Percentiles rank a stretch among this genome's conserved stretches.
These are phyloP conservation scores for Aspergillus hancockii DNA, from an alignment of 495 filamentous ascomycete species.

Conservation along the genomic window DNA sequence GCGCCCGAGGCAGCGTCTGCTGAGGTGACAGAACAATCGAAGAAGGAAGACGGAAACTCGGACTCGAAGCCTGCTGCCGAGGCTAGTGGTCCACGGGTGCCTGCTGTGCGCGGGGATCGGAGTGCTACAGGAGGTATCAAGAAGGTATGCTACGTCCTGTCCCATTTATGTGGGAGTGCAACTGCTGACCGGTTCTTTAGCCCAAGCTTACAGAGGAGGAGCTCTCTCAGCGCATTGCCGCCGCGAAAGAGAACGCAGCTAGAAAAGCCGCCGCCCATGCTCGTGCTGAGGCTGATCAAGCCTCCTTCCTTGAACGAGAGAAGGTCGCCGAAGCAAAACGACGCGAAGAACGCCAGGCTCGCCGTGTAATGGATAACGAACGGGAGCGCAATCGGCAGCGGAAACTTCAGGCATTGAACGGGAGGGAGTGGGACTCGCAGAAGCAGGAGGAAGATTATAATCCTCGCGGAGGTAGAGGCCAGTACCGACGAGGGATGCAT, in stretches of 20 bases:
- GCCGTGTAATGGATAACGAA: constrained; percentile 66
- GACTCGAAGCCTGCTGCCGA: constrained; percentile 23
- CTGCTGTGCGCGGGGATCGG: constrained; percentile 67
- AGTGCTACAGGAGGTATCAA: constrained; percentile 65
- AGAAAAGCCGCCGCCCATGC: constrained; percentile 61
- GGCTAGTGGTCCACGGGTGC: constrained; percentile 37
- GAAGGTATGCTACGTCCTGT: constrained; percentile 37
- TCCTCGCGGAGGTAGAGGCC: constrained; percentile 44
- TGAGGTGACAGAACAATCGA: constrained; percentile 23
- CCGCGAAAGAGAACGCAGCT: constrained; percentile 59
- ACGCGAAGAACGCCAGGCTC: constrained; percentile 56
- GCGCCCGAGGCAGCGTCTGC: constrained; percentile 18
- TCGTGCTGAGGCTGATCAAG: constrained; percentile 67
- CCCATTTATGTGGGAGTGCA: background rate
- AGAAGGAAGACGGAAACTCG: constrained; percentile 21
- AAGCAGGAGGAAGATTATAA: constrained; percentile 67
- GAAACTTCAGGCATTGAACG: constrained; percentile 65
- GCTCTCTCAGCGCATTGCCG: constrained; percentile 58
- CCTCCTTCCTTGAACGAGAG: constrained; percentile 66
- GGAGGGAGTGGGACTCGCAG: constrained; percentile 75
- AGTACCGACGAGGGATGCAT: constrained; percentile 57
- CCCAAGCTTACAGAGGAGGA: constrained; percentile 72
- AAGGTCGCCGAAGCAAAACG: constrained; percentile 54
- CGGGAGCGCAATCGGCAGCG: constrained; percentile 69
- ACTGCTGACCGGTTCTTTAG: constrained; percentile 29